A percentile compares a stretch with the other conserved stretches of the same genome.
phyloP scores from a whole-genome alignment of 179 eudicot genomes.

The Patellifolia procumbens region DNA sequence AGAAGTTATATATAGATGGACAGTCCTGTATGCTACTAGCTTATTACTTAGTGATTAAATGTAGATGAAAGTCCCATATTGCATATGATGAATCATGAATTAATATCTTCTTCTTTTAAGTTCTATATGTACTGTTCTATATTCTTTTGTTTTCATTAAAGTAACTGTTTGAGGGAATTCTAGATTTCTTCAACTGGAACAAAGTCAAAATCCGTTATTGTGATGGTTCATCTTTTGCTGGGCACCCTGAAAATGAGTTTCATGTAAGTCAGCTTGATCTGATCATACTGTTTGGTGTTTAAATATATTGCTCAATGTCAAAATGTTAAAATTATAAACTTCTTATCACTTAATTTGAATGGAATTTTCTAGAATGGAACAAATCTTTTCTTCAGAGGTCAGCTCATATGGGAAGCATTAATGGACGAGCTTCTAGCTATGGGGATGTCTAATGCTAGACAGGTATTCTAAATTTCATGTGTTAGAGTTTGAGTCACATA shows the following conservation, averaged over 20 bases:
- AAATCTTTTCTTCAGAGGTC: constrained; percentile 80
- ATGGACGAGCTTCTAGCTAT: constrained; percentile 67
- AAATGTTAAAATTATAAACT: not conserved
- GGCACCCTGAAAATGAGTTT: constrained; percentile 62
- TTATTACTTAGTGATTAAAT: not conserved
- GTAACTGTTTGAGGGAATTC: constrained; percentile 21
- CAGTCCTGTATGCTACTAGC: no score
- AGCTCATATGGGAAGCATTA: constrained; percentile 76
- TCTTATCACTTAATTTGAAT: not conserved
- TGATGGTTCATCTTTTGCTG: constrained; percentile 92
- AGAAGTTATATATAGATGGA: no score
- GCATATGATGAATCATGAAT: not conserved
- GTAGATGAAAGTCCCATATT: not conserved
- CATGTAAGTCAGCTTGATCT: constrained; percentile 39
- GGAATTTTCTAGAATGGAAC: constrained; percentile 56
- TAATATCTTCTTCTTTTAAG: not conserved
- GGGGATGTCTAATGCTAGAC: constrained; percentile 68
- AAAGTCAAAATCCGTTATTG: constrained; percentile 87
- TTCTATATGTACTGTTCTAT: not conserved
- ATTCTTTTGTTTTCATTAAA: not conserved
- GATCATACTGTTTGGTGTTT: constrained; percentile 12
- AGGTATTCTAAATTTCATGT: constrained; percentile 38
- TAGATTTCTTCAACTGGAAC: constrained; percentile 95
- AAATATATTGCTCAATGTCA: constrained; percentile 1
- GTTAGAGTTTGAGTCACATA: not conserved